phyloP scores from a whole-genome alignment of 352 stramenopile species.

The Pythium catenulatum region DNA sequence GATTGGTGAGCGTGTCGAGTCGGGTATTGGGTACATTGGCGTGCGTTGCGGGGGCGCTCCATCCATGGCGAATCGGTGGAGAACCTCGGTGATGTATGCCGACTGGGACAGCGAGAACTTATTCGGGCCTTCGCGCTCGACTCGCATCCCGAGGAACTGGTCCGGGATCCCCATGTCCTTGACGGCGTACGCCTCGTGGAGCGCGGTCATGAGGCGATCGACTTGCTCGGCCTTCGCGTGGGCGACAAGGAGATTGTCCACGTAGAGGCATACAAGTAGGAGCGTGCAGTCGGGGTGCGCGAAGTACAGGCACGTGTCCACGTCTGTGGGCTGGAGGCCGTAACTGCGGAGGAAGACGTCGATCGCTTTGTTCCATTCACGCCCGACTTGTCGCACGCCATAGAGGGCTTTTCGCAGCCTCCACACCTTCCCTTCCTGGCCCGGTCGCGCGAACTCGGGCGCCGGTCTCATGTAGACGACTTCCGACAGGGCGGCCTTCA shows the following conservation, averaged over 20 bases:
- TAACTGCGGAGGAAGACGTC: constrained; percentile 13
- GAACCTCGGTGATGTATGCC: not conserved
- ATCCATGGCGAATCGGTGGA: constrained; percentile 33
- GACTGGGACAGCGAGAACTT: not conserved
- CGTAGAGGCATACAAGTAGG: constrained; percentile 57
- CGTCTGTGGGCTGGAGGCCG: not conserved
- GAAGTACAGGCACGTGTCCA: constrained; percentile 57
- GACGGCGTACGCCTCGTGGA: not conserved
- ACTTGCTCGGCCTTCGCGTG: not conserved
- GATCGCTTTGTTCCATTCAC: constrained; percentile 56
- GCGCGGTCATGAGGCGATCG: not conserved
- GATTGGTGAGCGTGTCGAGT: not conserved
- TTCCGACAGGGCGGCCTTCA: not conserved
- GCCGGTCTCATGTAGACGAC: constrained; percentile 17
- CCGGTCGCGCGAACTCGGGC: not conserved
- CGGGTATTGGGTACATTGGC: constrained; percentile 26
- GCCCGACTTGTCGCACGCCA: constrained; percentile 59
- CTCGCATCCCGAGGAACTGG: constrained; percentile 16
- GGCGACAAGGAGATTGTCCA: constrained; percentile 60
- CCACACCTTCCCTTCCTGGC: constrained; percentile 38
- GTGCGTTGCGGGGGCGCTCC: not conserved
- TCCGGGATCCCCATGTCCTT: constrained; percentile 14
- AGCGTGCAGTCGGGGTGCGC: not conserved
- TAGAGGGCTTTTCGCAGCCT: constrained; percentile 54
- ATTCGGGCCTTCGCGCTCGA: not conserved